Conservation (phyloP, 139 green algal species). For the Chlamydomonas sp. region DNA sequence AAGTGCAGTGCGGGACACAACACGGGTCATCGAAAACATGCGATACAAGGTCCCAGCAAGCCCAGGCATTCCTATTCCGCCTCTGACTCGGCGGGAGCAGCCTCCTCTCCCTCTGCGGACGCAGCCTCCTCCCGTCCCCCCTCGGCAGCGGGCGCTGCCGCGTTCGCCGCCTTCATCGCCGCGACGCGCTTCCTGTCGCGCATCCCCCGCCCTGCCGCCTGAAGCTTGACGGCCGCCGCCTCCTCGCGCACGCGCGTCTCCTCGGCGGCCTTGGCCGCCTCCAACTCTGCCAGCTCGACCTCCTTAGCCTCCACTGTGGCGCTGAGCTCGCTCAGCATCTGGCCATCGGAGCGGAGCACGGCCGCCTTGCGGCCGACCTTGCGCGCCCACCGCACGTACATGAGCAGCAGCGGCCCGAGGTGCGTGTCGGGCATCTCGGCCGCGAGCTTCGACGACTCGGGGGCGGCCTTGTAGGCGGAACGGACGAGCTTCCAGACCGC, state of each 20-base stretch:
- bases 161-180: neutral
- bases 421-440: conserved; percentile 21
- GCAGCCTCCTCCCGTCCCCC: no score
- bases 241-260: no score
- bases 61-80: no score
- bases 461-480: conserved; percentile 20
- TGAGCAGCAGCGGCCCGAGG: conserved; percentile 22
- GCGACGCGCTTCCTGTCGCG: neutral
- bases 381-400: conserved; percentile 26
- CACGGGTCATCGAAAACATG: no score
- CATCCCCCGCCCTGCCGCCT: neutral
- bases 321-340: conserved; percentile 1
- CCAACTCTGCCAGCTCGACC: conserved; percentile 9
- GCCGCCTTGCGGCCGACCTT: conserved; percentile 16
- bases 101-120: conserved; percentile 3
- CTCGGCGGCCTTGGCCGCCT: conserved; percentile 15
- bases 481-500: conserved; percentile 14
- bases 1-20: no score
- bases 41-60: no score
- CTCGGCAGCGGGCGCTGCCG: neutral
- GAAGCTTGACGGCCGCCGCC: neutral
- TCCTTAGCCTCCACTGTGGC: conserved; percentile 13
- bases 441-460: conserved; percentile 13
- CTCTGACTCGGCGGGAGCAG: no score
- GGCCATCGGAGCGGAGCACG: neutral